Evolutionary conservation across 1,284 basidiomycete genomes (phyloP), one percentile per base, ranked within the genome.

Genomic region (Pseudozyma pruni): DNA sequence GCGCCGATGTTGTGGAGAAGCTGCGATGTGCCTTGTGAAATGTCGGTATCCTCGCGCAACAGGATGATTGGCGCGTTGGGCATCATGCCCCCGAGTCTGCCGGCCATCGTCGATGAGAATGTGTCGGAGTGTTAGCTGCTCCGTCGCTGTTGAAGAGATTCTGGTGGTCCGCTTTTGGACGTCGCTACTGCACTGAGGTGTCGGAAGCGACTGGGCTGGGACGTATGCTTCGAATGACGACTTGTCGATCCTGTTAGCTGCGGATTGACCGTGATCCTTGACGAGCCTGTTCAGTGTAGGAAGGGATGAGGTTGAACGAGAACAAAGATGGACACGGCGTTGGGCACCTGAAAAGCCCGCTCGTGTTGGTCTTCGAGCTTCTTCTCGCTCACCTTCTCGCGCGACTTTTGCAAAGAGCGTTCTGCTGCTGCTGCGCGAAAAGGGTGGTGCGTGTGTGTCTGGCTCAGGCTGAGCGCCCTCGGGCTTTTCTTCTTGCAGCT

Each of bases 21-120:
- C 84, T 98, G 95, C 10, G 90, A 89, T 69, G 90, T 93, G 81
- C 95, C 95, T 85, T 98, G 95, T 16, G 94, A 97, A 9, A 92
- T 90, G 84, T 98, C 95, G 72, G 94, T 98, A 81, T 94, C 95
- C 86, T 97, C 82, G 40, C 71, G 58, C 34, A 81, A 59, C 17
- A 81, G 69, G 53, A 83, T 77, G 59, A 82, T 75, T 37, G 76
- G 78, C 31, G 73, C 60, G 44, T 72, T 71, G 53, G 73, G 74
- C 66, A 70, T 70, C 76, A 78, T 78, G 56, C 73, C 73, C 35
- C 72, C 63, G 27, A 63, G 51, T 66, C 67, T 53, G 14, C 67
- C 67, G 49, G 67, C 67, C 67, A 70, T 70, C n/a, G 4, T 60
- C 32, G 32, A 14, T 16, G 23, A 31, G n/a, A n/a, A 8, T 43